Conservation (phyloP, 108 stramenopile genomes). For the Nitzschia sp. region DNA sequence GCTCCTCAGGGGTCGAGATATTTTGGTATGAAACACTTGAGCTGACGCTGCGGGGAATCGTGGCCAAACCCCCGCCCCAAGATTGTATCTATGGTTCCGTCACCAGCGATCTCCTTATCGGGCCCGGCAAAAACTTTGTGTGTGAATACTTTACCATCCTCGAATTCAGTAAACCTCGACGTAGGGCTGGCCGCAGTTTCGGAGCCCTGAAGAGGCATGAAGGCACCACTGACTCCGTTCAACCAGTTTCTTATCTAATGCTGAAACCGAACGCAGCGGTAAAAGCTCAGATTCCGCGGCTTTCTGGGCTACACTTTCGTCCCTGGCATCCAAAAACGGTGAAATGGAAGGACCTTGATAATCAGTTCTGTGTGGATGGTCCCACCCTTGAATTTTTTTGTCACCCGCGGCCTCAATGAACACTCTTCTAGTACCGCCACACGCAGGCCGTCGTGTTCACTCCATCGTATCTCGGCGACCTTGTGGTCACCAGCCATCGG, state of each 20-base stretch:
- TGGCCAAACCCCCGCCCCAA: conserved; percentile 76
- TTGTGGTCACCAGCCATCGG: conserved; percentile 42
- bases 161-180: conserved; percentile 79
- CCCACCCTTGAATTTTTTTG: conserved; percentile 10
- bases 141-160: conserved; percentile 67
- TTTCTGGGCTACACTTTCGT: conserved; percentile 62
- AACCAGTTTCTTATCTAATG: conserved; percentile 15
- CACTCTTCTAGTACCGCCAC: conserved; percentile 63
- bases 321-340: conserved; percentile 75
- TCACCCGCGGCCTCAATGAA: background rate
- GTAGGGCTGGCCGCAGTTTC: conserved; percentile 80
- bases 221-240: background rate
- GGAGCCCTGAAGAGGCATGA: conserved; percentile 17
- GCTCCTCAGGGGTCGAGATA: conserved; percentile 80
- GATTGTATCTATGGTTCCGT: conserved; percentile 40
- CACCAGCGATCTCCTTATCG: conserved; percentile 54
- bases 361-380: conserved; percentile 22
- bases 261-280: conserved; percentile 70
- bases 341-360: conserved; percentile 49
- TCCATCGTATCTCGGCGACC: conserved; percentile 48
- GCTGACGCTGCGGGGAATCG: conserved; percentile 79
- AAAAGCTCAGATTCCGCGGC: conserved; percentile 78
- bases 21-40: conserved; percentile 77
- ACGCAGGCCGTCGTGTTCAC: conserved; percentile 66
- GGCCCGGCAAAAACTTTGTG: conserved; percentile 77